A percentile compares a stretch with the other conserved stretches of the same genome.
These are phyloP conservation scores for Pleurotus djamor DNA, from an alignment of 768 basidiomycete genomes.

Conservation along the genomic window DNA sequence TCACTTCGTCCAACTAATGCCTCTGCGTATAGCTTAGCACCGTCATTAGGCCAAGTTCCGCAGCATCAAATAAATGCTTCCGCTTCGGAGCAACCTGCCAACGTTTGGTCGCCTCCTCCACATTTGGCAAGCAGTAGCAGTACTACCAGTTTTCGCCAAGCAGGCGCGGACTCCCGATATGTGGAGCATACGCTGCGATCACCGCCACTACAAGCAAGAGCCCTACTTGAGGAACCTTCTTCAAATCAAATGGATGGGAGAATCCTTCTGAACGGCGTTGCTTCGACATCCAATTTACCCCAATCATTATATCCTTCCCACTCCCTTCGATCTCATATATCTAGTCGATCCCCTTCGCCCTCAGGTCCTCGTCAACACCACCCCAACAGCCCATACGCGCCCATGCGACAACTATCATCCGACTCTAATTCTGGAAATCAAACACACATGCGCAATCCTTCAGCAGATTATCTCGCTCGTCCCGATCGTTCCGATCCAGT, in stretches of 20 bases:
- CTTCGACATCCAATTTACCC: slow-evolving; percentile 9
- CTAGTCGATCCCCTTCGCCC: slow-evolving; percentile 7
- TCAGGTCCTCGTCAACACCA: slow-evolving; percentile 9
- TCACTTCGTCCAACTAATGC: neutral
- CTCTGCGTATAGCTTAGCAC: neutral
- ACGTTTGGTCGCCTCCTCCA: neutral
- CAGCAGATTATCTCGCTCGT: slow-evolving; percentile 7
- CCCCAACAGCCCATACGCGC: neutral
- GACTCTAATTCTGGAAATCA: slow-evolving; percentile 20
- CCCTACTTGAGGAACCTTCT: neutral
- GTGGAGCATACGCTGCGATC: neutral
- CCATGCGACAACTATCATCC: neutral
- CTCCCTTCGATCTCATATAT: slow-evolving; percentile 7
- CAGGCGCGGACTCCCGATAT: neutral
- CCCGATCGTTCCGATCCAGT: slow-evolving; percentile 20
- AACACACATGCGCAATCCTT: slow-evolving; percentile 9
- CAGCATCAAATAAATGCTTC: neutral
- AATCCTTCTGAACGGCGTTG: neutral
- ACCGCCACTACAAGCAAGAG: neutral
- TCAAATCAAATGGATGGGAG: neutral
- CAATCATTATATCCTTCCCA: neutral
- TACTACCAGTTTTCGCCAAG: neutral
- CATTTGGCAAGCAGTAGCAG: too few relatives aligned
- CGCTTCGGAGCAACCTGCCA: neutral
- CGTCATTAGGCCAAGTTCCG: neutral